These are phyloP conservation scores for Lathyrus oleraceus DNA, from an alignment of 306 rosid genomes.

Conservation along the genomic window DNA sequence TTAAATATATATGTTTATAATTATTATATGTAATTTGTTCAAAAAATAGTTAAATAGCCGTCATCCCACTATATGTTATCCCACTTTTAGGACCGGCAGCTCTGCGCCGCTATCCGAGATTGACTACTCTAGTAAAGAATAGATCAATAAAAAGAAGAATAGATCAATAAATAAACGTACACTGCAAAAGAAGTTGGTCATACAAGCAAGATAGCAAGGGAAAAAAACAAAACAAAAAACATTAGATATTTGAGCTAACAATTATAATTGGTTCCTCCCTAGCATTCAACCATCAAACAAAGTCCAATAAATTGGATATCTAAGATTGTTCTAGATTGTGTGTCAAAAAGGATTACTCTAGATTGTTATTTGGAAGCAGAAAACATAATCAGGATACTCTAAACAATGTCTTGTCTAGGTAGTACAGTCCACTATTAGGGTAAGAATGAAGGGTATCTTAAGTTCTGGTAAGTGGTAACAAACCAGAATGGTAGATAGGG, in stretches of 20 bases:
- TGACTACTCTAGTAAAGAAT: no score
- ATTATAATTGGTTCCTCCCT: conserved; percentile 12
- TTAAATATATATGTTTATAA: no score
- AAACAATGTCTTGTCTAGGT: not conserved
- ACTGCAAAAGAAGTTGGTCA: not conserved
- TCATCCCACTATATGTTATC: no score
- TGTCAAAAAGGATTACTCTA: not conserved
- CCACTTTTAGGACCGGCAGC: no score
- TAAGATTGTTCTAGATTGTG: not conserved
- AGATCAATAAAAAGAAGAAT: no score
- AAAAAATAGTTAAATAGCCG: no score
- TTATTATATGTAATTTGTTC: no score
- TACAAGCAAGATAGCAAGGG: conserved; percentile 9
- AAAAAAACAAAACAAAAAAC: not conserved
- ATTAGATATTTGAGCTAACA: conserved; percentile 14
- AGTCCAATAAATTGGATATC: conserved; percentile 12
- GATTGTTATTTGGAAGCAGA: conserved; percentile 15
- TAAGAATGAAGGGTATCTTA: not conserved
- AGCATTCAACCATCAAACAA: conserved; percentile 24
- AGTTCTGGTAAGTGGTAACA: conserved; percentile 8
- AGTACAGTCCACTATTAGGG: not conserved
- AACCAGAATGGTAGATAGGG: conserved; percentile 7
- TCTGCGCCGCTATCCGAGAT: no score
- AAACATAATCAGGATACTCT: conserved; percentile 7
- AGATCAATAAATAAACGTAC: no score